These are phyloP conservation scores for Suillus alpinus DNA, from an alignment of 768 basidiomycete species.

Conservation along the genomic window DNA sequence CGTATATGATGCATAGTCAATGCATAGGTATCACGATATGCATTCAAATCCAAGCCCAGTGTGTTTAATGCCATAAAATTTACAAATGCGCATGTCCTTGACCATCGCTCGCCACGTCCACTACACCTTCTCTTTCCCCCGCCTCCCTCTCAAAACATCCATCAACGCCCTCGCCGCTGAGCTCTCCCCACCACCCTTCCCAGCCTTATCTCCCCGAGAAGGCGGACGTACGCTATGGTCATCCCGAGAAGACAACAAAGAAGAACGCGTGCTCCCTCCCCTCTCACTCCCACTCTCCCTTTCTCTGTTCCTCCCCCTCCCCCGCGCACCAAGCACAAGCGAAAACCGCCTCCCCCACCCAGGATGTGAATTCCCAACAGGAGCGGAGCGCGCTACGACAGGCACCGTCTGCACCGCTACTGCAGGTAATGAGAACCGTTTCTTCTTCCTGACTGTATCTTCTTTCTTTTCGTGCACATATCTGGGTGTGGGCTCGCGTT, in stretches of 20 bases:
- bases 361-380: constrained; percentile 15
- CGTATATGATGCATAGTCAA: too few species aligned
- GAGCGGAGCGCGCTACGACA: constrained; percentile 57
- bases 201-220: constrained; percentile 11
- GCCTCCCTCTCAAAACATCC: constrained; percentile 27
- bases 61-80: background rate
- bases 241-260: background rate
- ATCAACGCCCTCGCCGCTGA: constrained; percentile 29
- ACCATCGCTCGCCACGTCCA: background rate
- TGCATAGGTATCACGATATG: background rate
- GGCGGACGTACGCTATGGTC: background rate
- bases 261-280: background rate
- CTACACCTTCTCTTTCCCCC: background rate
- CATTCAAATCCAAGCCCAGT: background rate
- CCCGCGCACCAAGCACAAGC: constrained; percentile 47
- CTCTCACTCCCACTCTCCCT: constrained; percentile 14
- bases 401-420: constrained; percentile 71
- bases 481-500: background rate
- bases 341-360: constrained; percentile 50
- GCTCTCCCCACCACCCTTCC: constrained; percentile 20
- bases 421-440: constrained; percentile 77
- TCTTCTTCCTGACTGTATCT: constrained; percentile 59
- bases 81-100: background rate
- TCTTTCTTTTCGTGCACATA: constrained; percentile 33
- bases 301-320: constrained; percentile 19